Percentiles rank a stretch among this genome's conserved stretches.
phyloP scores from a whole-genome alignment of 805 yeast genomes.

The Nakazawaea ernobii region DNA sequence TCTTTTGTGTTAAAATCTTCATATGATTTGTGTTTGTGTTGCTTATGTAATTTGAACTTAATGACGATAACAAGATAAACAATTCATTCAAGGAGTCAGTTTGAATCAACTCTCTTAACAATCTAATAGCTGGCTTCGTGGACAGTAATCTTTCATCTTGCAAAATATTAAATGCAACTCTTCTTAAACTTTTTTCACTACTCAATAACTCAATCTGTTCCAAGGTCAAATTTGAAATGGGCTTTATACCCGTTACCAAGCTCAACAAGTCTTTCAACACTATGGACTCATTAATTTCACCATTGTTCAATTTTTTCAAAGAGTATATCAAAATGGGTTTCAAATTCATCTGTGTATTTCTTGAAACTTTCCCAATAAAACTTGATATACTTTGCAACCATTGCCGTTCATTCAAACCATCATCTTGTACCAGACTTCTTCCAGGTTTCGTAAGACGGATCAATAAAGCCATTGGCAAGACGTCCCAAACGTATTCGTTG shows the following conservation, averaged over 20 bases:
- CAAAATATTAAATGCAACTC: constrained; percentile 50
- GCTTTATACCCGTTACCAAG: constrained; percentile 73
- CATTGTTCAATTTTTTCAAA: constrained; percentile 55
- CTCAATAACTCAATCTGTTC: constrained; percentile 62
- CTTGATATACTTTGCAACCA: constrained; percentile 84
- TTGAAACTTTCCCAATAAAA: constrained; percentile 70
- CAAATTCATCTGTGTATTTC: constrained; percentile 48
- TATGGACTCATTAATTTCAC: constrained; percentile 54
- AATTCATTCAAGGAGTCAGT: constrained; percentile 51
- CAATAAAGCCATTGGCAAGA: constrained; percentile 65
- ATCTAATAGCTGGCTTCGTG: constrained; percentile 38
- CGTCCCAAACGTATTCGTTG: constrained; percentile 80
- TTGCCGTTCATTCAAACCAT: constrained; percentile 73
- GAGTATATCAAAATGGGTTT: constrained; percentile 55
- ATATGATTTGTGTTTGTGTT: constrained; percentile 37
- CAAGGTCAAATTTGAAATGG: constrained; percentile 59
- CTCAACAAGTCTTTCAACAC: constrained; percentile 62
- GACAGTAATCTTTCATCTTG: constrained; percentile 51
- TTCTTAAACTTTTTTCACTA: constrained; percentile 54
- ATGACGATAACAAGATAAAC: constrained; percentile 55
- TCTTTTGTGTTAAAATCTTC: constrained; percentile 64
- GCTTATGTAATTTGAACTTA: constrained; percentile 33
- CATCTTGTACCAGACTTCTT: constrained; percentile 62
- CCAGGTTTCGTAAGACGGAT: constrained; percentile 58
- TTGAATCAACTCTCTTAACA: constrained; percentile 40